Percentiles rank a stretch among this genome's conserved stretches.
Conservation (phyloP, 2,329 filamentous ascomycete genomes). For the Arthrobotrys musiformis region DNA sequence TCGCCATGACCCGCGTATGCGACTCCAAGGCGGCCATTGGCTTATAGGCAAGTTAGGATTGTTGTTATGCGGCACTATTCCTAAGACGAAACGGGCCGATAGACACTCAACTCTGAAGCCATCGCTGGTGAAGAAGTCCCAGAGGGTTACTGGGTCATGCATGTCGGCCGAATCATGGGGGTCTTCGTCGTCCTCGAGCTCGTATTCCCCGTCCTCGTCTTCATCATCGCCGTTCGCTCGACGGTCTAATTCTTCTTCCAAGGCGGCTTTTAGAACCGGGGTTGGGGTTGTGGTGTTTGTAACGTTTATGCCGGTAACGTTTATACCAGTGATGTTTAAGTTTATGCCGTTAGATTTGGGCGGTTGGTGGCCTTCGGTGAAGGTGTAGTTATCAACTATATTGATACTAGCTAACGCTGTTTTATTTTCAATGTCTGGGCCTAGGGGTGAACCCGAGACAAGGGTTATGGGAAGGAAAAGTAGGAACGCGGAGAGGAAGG, state of each 20-base stretch:
- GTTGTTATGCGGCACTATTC: neutral
- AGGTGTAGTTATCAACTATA: neutral
- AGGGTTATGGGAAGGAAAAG: neutral
- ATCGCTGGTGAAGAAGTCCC: neutral
- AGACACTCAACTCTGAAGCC: neutral
- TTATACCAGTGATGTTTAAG: neutral
- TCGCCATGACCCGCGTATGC: no score
- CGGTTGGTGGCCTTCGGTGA: neutral
- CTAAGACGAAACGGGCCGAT: neutral
- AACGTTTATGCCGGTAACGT: no score
- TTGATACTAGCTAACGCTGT: neutral
- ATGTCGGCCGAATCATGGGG: neutral
- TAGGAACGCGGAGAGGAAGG: neutral
- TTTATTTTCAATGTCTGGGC: neutral
- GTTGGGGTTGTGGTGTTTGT: no score
- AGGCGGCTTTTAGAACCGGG: neutral
- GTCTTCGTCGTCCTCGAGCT: neutral
- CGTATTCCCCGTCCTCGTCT: neutral
- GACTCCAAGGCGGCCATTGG: neutral
- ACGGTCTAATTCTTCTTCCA: neutral
- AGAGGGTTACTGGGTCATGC: neutral
- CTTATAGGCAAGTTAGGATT: neutral
- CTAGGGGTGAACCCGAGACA: neutral
- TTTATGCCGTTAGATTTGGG: neutral
- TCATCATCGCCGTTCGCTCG: neutral